phyloP scores from a whole-genome alignment of 768 basidiomycete genomes.

The Panus rudis region DNA sequence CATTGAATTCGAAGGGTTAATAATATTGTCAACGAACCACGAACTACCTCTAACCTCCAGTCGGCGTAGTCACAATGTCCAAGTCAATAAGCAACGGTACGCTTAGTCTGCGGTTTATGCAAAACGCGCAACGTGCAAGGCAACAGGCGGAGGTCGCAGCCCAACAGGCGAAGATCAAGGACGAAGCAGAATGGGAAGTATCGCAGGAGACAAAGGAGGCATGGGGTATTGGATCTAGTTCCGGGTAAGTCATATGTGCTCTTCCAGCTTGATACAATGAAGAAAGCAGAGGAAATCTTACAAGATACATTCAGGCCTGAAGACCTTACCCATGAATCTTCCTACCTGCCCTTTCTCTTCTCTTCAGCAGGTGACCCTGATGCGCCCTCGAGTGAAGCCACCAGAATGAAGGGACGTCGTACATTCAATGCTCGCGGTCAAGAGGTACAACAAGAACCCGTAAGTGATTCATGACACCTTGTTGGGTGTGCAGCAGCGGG shows the following conservation, averaged over 20 bases:
- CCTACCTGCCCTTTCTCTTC: conserved; percentile 63
- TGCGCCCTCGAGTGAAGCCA: conserved; percentile 4
- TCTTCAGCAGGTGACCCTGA: conserved; percentile 21
- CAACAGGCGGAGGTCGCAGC: conserved; percentile 41
- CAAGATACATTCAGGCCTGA: conserved; percentile 14
- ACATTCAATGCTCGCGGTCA: conserved; percentile 43
- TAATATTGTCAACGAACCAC: background rate
- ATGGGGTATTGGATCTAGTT: conserved; percentile 31
- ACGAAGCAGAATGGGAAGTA: conserved; percentile 63
- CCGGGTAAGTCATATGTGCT: too few species aligned
- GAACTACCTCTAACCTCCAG: background rate
- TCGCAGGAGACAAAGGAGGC: conserved; percentile 43
- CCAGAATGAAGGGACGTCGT: conserved; percentile 41
- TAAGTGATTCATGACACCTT: conserved; percentile 7
- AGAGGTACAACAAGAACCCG: conserved; percentile 31
- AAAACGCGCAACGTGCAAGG: conserved; percentile 55
- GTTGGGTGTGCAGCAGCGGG: too few species aligned
- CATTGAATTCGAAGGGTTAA: background rate
- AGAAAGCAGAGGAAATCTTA: too few species aligned
- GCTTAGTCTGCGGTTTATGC: conserved; percentile 65
- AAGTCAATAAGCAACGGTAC: conserved; percentile 48
- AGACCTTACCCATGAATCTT: conserved; percentile 46
- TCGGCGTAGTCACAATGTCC: conserved; percentile 6
- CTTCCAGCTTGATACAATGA: too few species aligned
- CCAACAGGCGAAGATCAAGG: conserved; percentile 48